Base-by-base conservation (phyloP, 352 stramenopile genomes). In the Peronospora farinosa region DNA sequence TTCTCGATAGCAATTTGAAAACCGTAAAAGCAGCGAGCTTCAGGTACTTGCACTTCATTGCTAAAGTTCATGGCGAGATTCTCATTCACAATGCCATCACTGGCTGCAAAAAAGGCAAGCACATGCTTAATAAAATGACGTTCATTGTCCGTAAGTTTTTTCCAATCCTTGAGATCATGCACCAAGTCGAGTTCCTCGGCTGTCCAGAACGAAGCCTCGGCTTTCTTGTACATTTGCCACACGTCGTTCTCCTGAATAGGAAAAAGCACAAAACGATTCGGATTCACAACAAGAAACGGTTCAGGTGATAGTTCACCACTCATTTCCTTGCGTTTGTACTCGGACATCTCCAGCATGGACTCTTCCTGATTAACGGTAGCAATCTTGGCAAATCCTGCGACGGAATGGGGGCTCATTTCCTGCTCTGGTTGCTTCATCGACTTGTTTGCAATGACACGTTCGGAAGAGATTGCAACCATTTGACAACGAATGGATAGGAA, bases 1-100 rank as follows among this genome's bases (percentile, higher is more conserved):
- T 99, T 99, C 69, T 99, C 97, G 40, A 99, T 98, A 21, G 96
- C 96, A 67, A 99, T 99, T 81, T 99, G 97, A 69, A 99, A 99
- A 37, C 96, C 96, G 66, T 99, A 99, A 67, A 99, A 99, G 75
- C 95, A 98, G 9, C 95, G 85, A 40, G 96, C 97, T 70, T 99
- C 97, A 0, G 95, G 79, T 17, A 96, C 81, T 60, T 98, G 95
- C 46, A 99, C 91, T 67, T 99, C 95, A 37, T 90, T 98, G 60
- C 81, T 96, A 60, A 99, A 99, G 79, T 99, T 99, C 70, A 96
- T 95, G 21, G 94, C 92, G 36, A 99, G 71, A 76, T 99, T 99
- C 66, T 99, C 96, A 68, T 98, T 98, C 49, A 99, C 96, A 65
- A 99, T 99, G 51, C 96, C 96, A 69, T 99, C 96, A 21, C 79